Evolutionary conservation across 1,284 basidiomycete genomes (phyloP), one percentile per base, ranked within the genome.

Genomic region (Papiliotrema terrestris): DNA sequence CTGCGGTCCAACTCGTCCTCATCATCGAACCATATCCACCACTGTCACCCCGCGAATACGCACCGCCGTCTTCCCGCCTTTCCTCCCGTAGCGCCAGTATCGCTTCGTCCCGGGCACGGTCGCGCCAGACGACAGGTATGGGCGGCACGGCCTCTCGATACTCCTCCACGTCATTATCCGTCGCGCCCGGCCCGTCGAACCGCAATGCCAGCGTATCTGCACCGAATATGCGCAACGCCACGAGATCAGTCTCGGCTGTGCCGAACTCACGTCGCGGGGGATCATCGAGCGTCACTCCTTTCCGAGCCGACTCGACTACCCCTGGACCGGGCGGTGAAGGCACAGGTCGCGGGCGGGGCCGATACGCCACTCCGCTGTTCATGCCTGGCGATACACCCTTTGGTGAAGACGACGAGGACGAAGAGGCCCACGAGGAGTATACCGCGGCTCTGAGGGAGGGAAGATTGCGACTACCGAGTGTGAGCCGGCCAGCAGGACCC

Each of bases 11-110:
- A 56, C 65, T 75, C 3, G 73, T 75, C n/a, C 59, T 74, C 15
- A 72, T 75, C 47, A 58, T 75, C 41, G 73, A 75, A 49, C 73
- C 73, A 14, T 74, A 68, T 38, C 73, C 73, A 9, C 69, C 73
- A 9, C 63, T 75, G 5, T 62, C 68, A 1, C 54, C 71, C 2
- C 62, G 59, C 13, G 52, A 68, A 45, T 74, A 74, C 56, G 73
- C 73, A 17, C 73, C 73, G 1, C 73, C 73, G 0, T 65, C 68
- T 3, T 72, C 72, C 23, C 71, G 73, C 8, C 66, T 75, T 5
- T 72, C 70, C 2, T 66, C 64, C 5, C 66, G 73, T 11, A 68
- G 67, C 1, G 62, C 67, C 2, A 72, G 69, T 0, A 61, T 73
- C 35, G 61, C 60, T 0, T 56, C 65, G 8, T 58, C 65, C 8